Base-by-base conservation (phyloP, 2,329 filamentous ascomycete species). In the Scytalidium sp. region DNA sequence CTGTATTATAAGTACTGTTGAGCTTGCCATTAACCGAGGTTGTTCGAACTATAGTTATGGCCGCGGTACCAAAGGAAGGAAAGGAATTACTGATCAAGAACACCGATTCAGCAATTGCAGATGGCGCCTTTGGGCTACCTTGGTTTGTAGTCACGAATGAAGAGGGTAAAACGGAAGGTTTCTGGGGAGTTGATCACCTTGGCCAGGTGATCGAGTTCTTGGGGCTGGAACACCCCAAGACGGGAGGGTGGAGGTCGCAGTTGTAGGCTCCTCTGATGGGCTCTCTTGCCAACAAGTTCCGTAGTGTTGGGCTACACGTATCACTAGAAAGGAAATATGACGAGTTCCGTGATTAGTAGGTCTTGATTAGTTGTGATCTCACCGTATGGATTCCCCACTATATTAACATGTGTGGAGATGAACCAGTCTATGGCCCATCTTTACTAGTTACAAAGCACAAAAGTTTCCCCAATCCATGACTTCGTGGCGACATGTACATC, bases 111-210 rank as follows among this genome's bases (percentile, higher is more conserved):
- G 76, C 79, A 1, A 68, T 83, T 20, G 64, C 67, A 20, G 70
- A 75, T 20, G 81, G 79, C 1, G 78, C 78, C 1, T 85, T 85
- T 68, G 81, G 81, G 2, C 59, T 84, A 47, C 81, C 81, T 2
- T 85, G 78, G 75, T 79, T 82, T 59, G 66, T 70, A 63, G 81
- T 78, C 47, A 79, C 73, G 44, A 80, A 83, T 62, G 46, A 63
- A 6, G 66, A 76, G 45, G 80, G 80, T 0, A 64, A 76, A 58
- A 79, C 63, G 32, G 78, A 83, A 54, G 65, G 65, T 1, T 84
- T 78, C 57, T 85, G 79, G 76, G 81, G 81, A 0, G 74, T 84
- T 13, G 81, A 84, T 67, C 79, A 83, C 63, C 55, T 85, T 41
- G 80, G 75, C 1, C 74, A 77, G 58, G 67, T 84, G 3, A 68